A percentile compares a stretch with the other conserved stretches of the same genome.
phyloP scores from a whole-genome alignment of 768 basidiomycete genomes.

The Pulveroboletus sp. region DNA sequence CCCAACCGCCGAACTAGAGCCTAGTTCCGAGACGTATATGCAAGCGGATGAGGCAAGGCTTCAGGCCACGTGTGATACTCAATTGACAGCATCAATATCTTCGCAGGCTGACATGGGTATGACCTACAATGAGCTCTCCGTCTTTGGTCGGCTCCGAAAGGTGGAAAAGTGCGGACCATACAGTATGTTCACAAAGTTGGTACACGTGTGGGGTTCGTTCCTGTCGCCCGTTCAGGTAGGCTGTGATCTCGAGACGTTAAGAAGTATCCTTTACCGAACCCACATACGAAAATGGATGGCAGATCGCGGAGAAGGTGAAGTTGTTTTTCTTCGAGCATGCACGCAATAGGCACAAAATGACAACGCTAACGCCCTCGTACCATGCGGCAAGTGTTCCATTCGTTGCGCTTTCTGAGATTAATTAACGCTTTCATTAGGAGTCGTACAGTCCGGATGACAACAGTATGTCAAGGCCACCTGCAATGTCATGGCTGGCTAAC shows the following conservation, averaged over 20 bases:
- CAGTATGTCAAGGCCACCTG: constrained; percentile 45
- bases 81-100: background rate
- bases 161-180: constrained; percentile 97
- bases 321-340: constrained; percentile 96
- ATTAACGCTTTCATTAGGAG: constrained; percentile 48
- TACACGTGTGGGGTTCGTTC: constrained; percentile 87
- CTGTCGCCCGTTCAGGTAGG: constrained; percentile 78
- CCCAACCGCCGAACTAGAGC: constrained; percentile 95
- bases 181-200: constrained; percentile 93
- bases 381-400: constrained; percentile 65
- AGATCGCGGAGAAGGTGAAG: constrained; percentile 97
- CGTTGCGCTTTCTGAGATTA: background rate
- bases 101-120: constrained; percentile 94
- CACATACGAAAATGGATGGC: too few relatives aligned
- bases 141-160: constrained; percentile 90
- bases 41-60: constrained; percentile 85
- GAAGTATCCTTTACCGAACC: background rate
- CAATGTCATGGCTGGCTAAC: background rate
- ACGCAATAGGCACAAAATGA: constrained; percentile 98
- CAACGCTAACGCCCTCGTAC: constrained; percentile 88
- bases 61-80: background rate
- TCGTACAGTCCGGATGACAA: constrained; percentile 97
- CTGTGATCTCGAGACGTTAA: background rate
- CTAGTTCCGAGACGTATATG: constrained; percentile 89
- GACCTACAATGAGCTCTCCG: constrained; percentile 95